Percentiles rank a stretch among this genome's conserved stretches.
Evolutionary conservation across 768 basidiomycete species (phyloP).

Genomic region (Rhodotorula toruloides): DNA sequence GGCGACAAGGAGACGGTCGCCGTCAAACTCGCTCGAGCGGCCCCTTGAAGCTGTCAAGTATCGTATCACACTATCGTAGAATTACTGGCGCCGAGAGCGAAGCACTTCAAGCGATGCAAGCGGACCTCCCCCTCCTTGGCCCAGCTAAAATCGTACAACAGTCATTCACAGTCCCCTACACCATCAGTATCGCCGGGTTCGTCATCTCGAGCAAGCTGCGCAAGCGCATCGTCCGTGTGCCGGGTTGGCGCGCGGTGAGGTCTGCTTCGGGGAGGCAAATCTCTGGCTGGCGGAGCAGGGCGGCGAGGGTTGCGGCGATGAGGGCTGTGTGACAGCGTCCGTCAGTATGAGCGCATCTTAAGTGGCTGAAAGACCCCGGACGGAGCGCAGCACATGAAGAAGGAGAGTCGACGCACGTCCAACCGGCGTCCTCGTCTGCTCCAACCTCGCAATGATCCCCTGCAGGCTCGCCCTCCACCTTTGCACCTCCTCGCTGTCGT

Average conservation of each 20-base stretch:
- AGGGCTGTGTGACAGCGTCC: background rate
- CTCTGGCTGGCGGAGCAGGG: constrained; percentile 4
- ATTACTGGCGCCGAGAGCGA: too few relatives aligned
- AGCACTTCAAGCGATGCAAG: too few relatives aligned
- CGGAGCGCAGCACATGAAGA: too few relatives aligned
- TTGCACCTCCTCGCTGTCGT: background rate
- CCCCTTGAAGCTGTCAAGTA: too few relatives aligned
- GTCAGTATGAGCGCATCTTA: background rate
- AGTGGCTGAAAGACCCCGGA: too few relatives aligned
- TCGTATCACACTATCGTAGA: too few relatives aligned
- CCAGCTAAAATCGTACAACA: too few relatives aligned
- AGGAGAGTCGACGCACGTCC: background rate
- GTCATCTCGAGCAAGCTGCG: background rate
- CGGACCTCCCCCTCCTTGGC: too few relatives aligned
- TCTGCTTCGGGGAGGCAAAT: background rate
- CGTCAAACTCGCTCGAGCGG: too few relatives aligned
- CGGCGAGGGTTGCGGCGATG: background rate
- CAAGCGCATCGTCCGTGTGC: background rate
- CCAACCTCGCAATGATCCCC: background rate
- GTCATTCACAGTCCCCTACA: too few relatives aligned
- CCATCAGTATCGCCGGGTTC: too few relatives aligned
- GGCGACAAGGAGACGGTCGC: too few relatives aligned
- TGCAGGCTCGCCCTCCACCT: background rate
- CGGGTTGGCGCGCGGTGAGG: background rate
- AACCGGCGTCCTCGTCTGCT: background rate